Percentiles rank a stretch among this genome's conserved stretches.
phyloP scores from a whole-genome alignment of 2,329 filamentous ascomycete species.

The Talaromyces amestolkiae region DNA sequence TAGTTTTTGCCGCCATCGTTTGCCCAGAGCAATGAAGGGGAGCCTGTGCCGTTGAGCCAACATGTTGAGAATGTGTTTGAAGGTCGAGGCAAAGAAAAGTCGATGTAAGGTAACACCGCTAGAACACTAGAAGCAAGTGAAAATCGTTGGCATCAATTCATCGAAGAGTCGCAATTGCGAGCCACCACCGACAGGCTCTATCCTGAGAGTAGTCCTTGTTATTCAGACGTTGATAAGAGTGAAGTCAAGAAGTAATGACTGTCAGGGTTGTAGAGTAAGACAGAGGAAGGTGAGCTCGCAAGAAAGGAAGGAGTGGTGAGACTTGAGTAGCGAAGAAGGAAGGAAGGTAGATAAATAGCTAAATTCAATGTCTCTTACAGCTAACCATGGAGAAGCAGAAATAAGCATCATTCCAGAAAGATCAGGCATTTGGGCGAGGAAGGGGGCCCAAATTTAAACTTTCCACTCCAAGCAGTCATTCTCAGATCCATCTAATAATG shows the following conservation, averaged over 20 bases:
- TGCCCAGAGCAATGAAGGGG: conserved; percentile 3
- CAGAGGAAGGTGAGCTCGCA: too few species aligned
- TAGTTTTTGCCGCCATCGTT: conserved; percentile 15
- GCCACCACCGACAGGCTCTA: conserved; percentile 7
- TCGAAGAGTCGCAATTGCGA: background rate
- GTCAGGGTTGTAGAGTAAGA: background rate
- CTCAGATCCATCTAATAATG: conserved; percentile 12
- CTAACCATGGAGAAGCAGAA: background rate
- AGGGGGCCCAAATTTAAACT: conserved; percentile 10
- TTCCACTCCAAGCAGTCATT: conserved; percentile 5
- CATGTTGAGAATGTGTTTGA: conserved; percentile 7
- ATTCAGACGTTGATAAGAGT: too few species aligned
- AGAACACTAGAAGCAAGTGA: background rate
- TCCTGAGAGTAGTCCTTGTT: background rate
- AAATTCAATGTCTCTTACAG: background rate
- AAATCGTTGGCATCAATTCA: background rate
- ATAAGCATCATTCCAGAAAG: conserved; percentile 10
- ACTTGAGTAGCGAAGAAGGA: background rate
- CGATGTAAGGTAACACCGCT: background rate
- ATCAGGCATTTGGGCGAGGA: conserved; percentile 5
- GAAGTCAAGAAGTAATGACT: background rate
- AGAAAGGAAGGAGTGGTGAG: background rate
- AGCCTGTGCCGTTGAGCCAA: conserved; percentile 9
- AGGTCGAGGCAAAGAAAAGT: background rate
- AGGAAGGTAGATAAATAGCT: background rate